These are phyloP conservation scores for Clonostachys rosea DNA, from an alignment of 2,329 filamentous ascomycete species.

Conservation along the genomic window DNA sequence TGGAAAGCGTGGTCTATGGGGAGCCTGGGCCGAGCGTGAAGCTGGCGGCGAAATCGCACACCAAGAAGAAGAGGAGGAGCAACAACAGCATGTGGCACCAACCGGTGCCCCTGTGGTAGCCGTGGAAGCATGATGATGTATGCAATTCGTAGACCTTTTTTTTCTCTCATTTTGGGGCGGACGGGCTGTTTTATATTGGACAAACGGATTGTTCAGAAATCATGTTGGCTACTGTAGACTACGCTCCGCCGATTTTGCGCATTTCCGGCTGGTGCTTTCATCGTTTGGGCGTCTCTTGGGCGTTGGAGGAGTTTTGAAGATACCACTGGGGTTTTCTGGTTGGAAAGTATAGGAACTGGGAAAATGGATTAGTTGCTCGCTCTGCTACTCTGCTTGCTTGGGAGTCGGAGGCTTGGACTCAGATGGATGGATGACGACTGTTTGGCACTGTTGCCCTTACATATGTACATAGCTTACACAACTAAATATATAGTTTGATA, in stretches of 20 bases:
- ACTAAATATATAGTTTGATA: too few relatives aligned
- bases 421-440: too few relatives aligned
- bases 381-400: too few relatives aligned
- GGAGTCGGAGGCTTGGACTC: too few relatives aligned
- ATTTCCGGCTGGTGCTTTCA: slow-evolving; percentile 18
- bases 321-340: slow-evolving; percentile 24
- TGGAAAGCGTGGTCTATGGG: slow-evolving; percentile 95
- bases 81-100: slow-evolving; percentile 9
- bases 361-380: slow-evolving; percentile 2
- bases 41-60: slow-evolving; percentile 58
- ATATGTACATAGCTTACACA: too few relatives aligned
- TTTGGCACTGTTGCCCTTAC: too few relatives aligned
- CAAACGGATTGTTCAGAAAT: slow-evolving; percentile 9
- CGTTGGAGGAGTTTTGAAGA: slow-evolving; percentile 32
- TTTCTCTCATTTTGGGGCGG: background rate
- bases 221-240: slow-evolving; percentile 23
- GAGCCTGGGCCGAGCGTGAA: slow-evolving; percentile 84
- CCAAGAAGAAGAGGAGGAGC: slow-evolving; percentile 35
- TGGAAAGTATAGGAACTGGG: slow-evolving; percentile 12
- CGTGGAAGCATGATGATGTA: slow-evolving; percentile 25
- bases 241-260: slow-evolving; percentile 18
- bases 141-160: background rate
- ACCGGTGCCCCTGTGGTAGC: slow-evolving; percentile 23
- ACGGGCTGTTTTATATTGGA: slow-evolving; percentile 2
- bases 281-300: slow-evolving; percentile 19